Percentiles rank a stretch among this genome's conserved stretches.
Evolutionary conservation across 768 basidiomycete species (phyloP).

Genomic region (Hygrophorus pudorinus): DNA sequence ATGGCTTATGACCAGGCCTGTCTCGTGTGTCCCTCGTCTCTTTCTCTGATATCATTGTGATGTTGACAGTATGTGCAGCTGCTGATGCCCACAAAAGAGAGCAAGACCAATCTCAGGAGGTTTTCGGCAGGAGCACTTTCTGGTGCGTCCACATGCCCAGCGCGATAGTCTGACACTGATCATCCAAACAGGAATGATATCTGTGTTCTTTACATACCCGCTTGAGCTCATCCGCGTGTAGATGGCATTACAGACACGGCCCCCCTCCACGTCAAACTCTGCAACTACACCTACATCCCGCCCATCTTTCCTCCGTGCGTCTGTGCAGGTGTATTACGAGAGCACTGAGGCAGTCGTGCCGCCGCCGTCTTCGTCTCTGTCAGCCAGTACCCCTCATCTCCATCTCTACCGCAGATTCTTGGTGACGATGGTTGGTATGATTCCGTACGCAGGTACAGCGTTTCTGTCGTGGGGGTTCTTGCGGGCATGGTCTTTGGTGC

Average conservation of each 20-base stretch:
- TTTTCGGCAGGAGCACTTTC: conserved; percentile 85
- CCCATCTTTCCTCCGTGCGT: conserved; percentile 45
- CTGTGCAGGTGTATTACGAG: conserved; percentile 65
- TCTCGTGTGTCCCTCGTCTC: conserved; percentile 35
- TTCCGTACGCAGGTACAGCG: conserved; percentile 92
- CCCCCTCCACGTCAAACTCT: conserved; percentile 13
- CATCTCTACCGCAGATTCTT: conserved; percentile 98
- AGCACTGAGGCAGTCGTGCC: conserved; percentile 21
- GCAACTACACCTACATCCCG: conserved; percentile 18
- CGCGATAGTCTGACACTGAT: not conserved
- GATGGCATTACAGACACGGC: conserved; percentile 75
- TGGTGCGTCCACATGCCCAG: conserved; percentile 40
- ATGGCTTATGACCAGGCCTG: conserved; percentile 92
- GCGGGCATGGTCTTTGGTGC: conserved; percentile 49
- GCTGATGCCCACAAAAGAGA: conserved; percentile 73
- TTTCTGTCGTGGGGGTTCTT: conserved; percentile 88
- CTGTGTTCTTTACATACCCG: conserved; percentile 91
- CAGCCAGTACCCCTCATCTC: conserved; percentile 56
- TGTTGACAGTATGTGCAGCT: conserved; percentile 31
- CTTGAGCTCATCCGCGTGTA: conserved; percentile 93
- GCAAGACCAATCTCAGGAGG: conserved; percentile 69
- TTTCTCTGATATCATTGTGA: not conserved
- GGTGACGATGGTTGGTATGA: conserved; percentile 83
- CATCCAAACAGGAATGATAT: conserved; percentile 52
- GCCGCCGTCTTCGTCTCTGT: conserved; percentile 15